phyloP scores from a whole-genome alignment of 345 rosid species.

The Rhodomyrtus tomentosa region DNA sequence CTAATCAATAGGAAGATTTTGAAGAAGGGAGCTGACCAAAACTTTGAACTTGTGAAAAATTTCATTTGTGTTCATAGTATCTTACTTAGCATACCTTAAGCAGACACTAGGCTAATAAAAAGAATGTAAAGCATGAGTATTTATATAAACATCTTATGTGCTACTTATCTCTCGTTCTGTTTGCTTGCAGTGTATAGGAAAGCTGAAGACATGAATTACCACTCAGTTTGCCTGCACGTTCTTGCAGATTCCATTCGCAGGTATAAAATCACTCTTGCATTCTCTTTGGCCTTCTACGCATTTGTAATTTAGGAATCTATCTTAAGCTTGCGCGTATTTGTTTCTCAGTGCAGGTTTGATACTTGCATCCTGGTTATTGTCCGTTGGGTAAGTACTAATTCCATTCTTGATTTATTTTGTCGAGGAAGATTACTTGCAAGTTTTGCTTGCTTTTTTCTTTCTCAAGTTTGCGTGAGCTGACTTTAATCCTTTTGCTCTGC shows the following conservation, averaged over 20 bases:
- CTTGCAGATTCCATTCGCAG: conserved; percentile 94
- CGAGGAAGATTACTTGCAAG: background rate
- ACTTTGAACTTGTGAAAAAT: background rate
- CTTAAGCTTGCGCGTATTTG: conserved; percentile 22
- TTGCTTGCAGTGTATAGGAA: conserved; percentile 67
- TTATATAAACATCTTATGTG: background rate
- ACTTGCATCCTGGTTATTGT: conserved; percentile 91
- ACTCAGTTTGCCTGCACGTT: conserved; percentile 88
- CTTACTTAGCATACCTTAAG: background rate
- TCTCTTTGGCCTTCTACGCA: background rate
- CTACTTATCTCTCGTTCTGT: background rate
- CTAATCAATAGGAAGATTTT: background rate
- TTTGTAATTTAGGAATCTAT: background rate
- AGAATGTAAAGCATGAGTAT: background rate
- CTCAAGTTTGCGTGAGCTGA: background rate
- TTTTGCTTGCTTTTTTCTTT: background rate
- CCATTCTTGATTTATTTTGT: background rate
- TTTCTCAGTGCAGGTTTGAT: conserved; percentile 95
- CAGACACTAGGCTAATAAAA: background rate
- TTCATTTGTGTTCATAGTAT: background rate
- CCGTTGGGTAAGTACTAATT: conserved; percentile 60
- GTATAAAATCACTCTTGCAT: conserved; percentile 17
- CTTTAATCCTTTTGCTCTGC: conserved; percentile 9
- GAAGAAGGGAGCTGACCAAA: background rate
- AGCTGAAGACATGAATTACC: conserved; percentile 97